Conservation (phyloP, 148 eudicot genomes). For the Chenopodium quinoa region DNA sequence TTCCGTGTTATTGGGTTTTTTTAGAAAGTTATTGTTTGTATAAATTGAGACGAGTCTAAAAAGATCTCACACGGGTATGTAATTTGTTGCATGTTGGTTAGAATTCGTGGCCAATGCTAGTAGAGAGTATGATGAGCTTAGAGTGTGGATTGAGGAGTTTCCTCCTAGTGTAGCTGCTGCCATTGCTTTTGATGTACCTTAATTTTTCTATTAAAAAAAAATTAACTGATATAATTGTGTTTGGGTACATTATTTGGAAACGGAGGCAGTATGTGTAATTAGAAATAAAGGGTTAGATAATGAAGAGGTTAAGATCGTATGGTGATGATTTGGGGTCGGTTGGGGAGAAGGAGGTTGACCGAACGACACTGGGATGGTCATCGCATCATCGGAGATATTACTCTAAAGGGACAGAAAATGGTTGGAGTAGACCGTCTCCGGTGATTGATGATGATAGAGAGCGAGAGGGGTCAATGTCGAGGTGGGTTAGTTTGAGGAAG, state of each 20-base stretch:
- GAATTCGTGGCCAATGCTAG: no score
- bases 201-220: no score
- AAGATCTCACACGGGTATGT: not conserved
- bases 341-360: conserved; percentile 34
- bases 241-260: no score
- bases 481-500: conserved; percentile 33
- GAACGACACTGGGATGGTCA: conserved; percentile 40
- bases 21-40: no score
- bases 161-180: no score
- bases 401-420: conserved; percentile 29
- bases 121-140: no score
- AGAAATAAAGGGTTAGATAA: not conserved
- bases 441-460: conserved; percentile 32
- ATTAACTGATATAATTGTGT: no score
- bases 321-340: conserved; percentile 41
- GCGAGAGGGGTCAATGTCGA: conserved; percentile 33
- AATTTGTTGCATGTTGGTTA: no score
- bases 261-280: not conserved
- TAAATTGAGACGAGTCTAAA: no score
- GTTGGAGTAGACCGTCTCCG: conserved; percentile 30
- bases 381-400: conserved; percentile 40
- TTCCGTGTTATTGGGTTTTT: no score
- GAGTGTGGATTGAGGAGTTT: no score
- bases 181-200: no score
- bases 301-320: conserved; percentile 46